These are phyloP conservation scores for Cercospora sp. DNA, from an alignment of 2,329 filamentous ascomycete genomes.

Conservation along the genomic window DNA sequence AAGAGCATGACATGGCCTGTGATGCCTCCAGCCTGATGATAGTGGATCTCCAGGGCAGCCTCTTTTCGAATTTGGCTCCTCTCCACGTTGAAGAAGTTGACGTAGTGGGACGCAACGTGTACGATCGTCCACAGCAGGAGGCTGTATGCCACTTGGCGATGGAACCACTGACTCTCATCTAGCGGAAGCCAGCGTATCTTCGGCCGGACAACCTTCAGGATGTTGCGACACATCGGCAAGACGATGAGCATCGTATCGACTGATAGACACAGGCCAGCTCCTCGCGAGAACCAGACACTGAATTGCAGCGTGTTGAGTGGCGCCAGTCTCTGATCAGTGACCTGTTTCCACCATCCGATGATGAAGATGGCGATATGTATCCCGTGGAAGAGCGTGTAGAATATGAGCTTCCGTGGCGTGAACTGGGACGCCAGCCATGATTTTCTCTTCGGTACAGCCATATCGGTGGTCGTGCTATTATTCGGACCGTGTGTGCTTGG, in stretches of 20 bases:
- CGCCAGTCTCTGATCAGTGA: conserved; percentile 64
- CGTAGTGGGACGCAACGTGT: conserved; percentile 82
- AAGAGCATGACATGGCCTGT: conserved; percentile 97
- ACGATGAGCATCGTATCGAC: conserved; percentile 86
- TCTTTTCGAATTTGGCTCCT: conserved; percentile 76
- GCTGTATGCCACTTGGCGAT: conserved; percentile 89
- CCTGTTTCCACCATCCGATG: conserved; percentile 63
- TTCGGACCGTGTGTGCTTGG: neutral
- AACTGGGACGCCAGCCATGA: conserved; percentile 41
- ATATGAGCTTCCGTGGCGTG: conserved; percentile 39
- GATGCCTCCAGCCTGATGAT: conserved; percentile 81
- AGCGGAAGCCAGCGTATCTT: conserved; percentile 85
- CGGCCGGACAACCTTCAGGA: conserved; percentile 80
- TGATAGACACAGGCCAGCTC: conserved; percentile 81
- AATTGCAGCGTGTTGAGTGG: conserved; percentile 77
- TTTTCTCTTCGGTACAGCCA: conserved; percentile 29
- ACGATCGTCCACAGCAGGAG: conserved; percentile 78
- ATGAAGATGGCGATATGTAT: conserved; percentile 42
- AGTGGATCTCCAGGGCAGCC: conserved; percentile 87
- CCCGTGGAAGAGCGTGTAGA: conserved; percentile 43
- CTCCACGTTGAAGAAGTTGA: conserved; percentile 98
- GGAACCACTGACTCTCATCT: conserved; percentile 97
- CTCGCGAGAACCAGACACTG: conserved; percentile 95
- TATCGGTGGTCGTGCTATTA: neutral
- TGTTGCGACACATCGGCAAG: conserved; percentile 89